These are phyloP conservation scores for Colletotrichum gigasporum DNA, from an alignment of 2,329 filamentous ascomycete species.

Conservation along the genomic window DNA sequence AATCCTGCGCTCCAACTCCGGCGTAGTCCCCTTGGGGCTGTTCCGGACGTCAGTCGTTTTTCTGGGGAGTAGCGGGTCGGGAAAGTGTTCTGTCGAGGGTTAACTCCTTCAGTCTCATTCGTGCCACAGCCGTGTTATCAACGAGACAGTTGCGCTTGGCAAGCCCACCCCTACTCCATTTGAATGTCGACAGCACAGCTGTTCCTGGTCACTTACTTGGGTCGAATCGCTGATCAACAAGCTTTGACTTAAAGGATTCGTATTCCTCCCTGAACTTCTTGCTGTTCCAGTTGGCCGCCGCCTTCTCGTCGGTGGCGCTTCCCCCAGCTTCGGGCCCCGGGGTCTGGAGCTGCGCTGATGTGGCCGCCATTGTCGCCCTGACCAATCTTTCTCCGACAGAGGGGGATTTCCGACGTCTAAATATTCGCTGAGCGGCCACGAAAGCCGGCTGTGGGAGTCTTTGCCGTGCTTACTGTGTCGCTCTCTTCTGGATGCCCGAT, in stretches of 20 bases:
- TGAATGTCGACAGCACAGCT: background rate
- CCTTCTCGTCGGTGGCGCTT: conserved; percentile 37
- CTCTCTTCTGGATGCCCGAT: background rate
- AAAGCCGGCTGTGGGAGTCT: no score
- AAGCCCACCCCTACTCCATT: background rate
- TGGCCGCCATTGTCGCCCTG: conserved; percentile 10
- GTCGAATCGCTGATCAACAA: conserved; percentile 57
- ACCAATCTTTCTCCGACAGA: background rate
- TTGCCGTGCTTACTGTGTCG: background rate
- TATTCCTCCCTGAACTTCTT: conserved; percentile 55
- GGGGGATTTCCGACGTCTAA: background rate
- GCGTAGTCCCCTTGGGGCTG: conserved; percentile 50
- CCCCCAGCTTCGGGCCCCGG: conserved; percentile 23
- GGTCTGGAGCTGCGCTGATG: conserved; percentile 19
- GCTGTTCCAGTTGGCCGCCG: conserved; percentile 37
- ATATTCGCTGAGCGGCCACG: no score
- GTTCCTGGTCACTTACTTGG: conserved; percentile 41
- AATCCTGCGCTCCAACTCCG: conserved; percentile 52
- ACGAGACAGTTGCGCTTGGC: no score
- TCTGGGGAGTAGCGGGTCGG: conserved; percentile 56
- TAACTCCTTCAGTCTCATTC: no score
- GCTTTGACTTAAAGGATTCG: conserved; percentile 46
- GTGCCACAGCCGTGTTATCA: no score
- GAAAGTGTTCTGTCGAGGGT: conserved; percentile 46
- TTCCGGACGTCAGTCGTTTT: conserved; percentile 41